Conservation (phyloP, 179 eudicot species). For the Spergularia azorica region DNA sequence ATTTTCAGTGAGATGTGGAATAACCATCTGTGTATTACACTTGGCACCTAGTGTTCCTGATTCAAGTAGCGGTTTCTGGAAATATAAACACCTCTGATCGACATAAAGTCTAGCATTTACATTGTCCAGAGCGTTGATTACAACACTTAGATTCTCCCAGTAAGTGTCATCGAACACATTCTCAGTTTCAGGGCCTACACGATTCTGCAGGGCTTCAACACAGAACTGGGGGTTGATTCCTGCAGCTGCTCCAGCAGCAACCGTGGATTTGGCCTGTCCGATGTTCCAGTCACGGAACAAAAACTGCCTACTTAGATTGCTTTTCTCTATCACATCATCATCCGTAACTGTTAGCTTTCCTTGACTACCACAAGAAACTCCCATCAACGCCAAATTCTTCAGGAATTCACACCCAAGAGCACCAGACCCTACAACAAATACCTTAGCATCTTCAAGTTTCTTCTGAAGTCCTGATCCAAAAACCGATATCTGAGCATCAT, state of each 20-base stretch:
- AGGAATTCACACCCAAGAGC: constrained; percentile 95
- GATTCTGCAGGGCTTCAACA: constrained; percentile 87
- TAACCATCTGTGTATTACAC: constrained; percentile 97
- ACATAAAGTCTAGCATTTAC: constrained; percentile 87
- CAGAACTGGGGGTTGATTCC: too few species aligned
- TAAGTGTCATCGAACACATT: constrained; percentile 83
- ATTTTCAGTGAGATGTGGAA: constrained; percentile 94
- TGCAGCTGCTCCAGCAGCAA: constrained; percentile 90
- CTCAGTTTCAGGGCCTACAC: constrained; percentile 87
- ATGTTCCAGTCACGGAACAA: constrained; percentile 97
- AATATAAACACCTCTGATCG: constrained; percentile 86
- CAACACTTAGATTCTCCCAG: constrained; percentile 83
- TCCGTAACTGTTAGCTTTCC: constrained; percentile 90
- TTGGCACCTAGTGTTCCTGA: constrained; percentile 92
- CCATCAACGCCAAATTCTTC: constrained; percentile 93
- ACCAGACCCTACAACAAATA: constrained; percentile 91
- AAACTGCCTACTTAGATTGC: constrained; percentile 92
- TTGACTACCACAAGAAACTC: constrained; percentile 64
- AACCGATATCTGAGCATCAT: constrained; percentile 96
- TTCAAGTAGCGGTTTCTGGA: constrained; percentile 95
- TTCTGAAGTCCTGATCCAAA: constrained; percentile 89
- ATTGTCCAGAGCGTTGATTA: constrained; percentile 82
- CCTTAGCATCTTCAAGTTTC: constrained; percentile 73
- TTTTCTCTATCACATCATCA: constrained; percentile 96
- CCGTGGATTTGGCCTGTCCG: constrained; percentile 94